phyloP scores from a whole-genome alignment of 345 rosid species.

The Eucalyptus erythrocorys region DNA sequence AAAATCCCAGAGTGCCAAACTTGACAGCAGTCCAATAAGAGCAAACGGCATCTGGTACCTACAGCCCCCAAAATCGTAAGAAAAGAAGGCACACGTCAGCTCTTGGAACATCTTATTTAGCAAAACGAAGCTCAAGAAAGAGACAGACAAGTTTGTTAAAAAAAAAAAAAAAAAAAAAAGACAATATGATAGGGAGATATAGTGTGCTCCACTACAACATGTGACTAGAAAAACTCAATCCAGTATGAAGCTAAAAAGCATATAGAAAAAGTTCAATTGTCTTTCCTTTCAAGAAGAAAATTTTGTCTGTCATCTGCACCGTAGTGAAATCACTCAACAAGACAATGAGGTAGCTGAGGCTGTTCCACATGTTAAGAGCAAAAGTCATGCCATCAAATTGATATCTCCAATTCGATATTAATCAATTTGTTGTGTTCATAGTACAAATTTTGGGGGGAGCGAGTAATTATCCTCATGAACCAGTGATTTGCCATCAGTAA shows the following conservation, averaged over 20 bases:
- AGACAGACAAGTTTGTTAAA: not conserved
- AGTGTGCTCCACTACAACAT: not conserved
- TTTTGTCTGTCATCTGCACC: not conserved
- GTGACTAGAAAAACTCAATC: not conserved
- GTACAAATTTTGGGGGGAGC: not conserved
- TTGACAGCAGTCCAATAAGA: constrained; percentile 62
- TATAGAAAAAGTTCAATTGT: not conserved
- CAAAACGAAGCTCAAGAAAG: not conserved
- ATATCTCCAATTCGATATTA: not conserved
- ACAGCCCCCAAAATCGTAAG: not conserved
- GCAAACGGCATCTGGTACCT: constrained; percentile 97
- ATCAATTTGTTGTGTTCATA: not conserved
- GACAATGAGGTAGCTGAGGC: not conserved
- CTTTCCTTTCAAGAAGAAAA: not conserved
- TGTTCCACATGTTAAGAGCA: not conserved
- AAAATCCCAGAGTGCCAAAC: constrained; percentile 85
- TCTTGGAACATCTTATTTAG: not conserved
- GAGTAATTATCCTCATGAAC: not conserved
- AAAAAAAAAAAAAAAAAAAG: not conserved
- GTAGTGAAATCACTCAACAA: not conserved
- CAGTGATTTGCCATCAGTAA: not conserved
- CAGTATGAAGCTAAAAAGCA: not conserved
- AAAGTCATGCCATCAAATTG: not conserved
- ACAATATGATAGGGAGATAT: not conserved
- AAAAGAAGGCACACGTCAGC: not conserved